These are phyloP conservation scores for Aspergillus sp. DNA, from an alignment of 2,329 filamentous ascomycete species.

Conservation along the genomic window DNA sequence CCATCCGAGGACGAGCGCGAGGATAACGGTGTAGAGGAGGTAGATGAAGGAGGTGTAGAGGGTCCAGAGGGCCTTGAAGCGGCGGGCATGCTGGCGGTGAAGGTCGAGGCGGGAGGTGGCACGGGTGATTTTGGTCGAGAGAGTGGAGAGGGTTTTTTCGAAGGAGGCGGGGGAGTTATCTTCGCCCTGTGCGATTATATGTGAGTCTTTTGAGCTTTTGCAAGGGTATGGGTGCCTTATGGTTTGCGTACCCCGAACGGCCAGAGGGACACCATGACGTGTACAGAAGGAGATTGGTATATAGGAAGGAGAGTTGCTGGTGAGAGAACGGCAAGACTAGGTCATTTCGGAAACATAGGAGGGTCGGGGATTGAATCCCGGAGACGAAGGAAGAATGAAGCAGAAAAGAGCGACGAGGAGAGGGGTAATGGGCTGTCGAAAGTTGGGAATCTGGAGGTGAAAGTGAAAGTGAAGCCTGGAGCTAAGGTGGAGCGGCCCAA, in stretches of 20 bases:
- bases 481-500: not conserved
- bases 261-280: conserved; percentile 77
- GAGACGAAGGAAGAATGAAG: conserved; percentile 1
- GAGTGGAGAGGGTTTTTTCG: conserved; percentile 81
- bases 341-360: conserved; percentile 4
- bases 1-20: conserved; percentile 82
- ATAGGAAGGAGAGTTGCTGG: not conserved
- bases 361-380: not conserved
- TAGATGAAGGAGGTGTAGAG: conserved; percentile 90
- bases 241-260: conserved; percentile 68
- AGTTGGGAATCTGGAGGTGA: not conserved
- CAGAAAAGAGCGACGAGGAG: conserved; percentile 6
- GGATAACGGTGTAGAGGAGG: conserved; percentile 78
- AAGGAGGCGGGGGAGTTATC: conserved; percentile 85
- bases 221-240: not conserved
- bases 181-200: conserved; percentile 58
- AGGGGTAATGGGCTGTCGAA: not conserved
- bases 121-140: conserved; percentile 78
- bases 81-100: conserved; percentile 69
- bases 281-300: not conserved
- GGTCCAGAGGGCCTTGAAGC: conserved; percentile 81
- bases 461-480: not conserved
- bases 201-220: not conserved
- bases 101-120: conserved; percentile 72
- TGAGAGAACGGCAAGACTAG: conserved; percentile 4